A percentile compares a stretch with the other conserved stretches of the same genome.
Conservation (phyloP, 169 alveolate genomes). For the Amoebophrya sp. region DNA sequence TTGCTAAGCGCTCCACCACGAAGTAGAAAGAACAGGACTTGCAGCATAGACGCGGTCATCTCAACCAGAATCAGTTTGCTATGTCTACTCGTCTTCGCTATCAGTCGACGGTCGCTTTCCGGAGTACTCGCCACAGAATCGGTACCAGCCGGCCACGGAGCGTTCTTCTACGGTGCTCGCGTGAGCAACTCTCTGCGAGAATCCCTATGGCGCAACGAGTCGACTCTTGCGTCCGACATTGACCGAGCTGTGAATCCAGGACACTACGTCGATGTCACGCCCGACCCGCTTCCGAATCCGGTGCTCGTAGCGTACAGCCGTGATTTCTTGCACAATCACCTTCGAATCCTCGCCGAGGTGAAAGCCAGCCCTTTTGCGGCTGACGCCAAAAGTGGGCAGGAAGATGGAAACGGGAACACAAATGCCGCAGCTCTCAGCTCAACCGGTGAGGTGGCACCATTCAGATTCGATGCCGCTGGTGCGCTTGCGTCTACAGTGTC, state of each 20-base stretch:
- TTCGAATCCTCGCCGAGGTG: neutral
- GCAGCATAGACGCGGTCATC: neutral
- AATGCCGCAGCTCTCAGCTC: neutral
- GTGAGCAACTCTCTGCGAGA: neutral
- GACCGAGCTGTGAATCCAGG: neutral
- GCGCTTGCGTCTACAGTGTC: no score
- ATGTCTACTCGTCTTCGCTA: neutral
- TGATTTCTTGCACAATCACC: neutral
- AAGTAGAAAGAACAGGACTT: neutral
- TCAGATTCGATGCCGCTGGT: no score
- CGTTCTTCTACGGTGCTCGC: no score
- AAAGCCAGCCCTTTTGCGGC: neutral
- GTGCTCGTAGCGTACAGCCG: neutral
- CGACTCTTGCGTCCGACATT: neutral
- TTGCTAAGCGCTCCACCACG: no score
- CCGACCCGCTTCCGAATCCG: conserved; percentile 3
- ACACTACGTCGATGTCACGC: neutral
- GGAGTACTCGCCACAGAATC: neutral
- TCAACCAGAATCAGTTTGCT: neutral
- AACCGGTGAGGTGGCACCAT: no score
- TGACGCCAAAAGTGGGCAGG: neutral
- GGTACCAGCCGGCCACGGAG: neutral
- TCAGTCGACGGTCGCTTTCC: neutral
- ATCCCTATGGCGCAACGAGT: neutral
- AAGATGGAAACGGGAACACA: neutral